phyloP scores from a whole-genome alignment of 2,329 filamentous ascomycete genomes.

The Hymenoscyphus occultus region DNA sequence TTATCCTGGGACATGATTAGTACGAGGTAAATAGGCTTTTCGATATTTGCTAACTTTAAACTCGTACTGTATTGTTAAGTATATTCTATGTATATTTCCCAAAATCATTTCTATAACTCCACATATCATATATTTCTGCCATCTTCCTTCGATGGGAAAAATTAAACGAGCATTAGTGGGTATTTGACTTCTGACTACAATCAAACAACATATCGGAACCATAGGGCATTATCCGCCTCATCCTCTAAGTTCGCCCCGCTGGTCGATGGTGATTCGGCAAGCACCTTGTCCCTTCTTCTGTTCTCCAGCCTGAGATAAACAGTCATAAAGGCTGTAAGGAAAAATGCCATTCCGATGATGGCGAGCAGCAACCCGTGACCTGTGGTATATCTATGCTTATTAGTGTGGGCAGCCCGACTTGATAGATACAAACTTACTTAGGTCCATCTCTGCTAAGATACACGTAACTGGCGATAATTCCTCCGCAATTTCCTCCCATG shows the following conservation, averaged over 20 bases:
- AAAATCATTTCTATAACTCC: background rate
- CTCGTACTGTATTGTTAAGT: no score
- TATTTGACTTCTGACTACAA: no score
- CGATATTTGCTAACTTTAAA: background rate
- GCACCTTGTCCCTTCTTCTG: slow-evolving; percentile 44
- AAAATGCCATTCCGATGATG: slow-evolving; percentile 44
- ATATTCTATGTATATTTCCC: background rate
- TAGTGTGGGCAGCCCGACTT: background rate
- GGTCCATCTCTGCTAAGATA: slow-evolving; percentile 43
- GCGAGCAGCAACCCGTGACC: slow-evolving; percentile 48
- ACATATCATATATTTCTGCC: background rate
- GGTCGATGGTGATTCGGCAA: background rate
- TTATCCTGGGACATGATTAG: background rate
- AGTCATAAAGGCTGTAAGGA: slow-evolving; percentile 54
- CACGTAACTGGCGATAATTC: slow-evolving; percentile 51
- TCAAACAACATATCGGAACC: background rate
- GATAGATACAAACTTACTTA: slow-evolving; percentile 19
- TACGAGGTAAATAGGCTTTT: background rate
- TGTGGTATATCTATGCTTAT: slow-evolving; percentile 38
- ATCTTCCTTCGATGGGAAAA: background rate
- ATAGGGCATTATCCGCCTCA: background rate
- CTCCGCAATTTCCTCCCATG: slow-evolving; percentile 87
- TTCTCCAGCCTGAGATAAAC: slow-evolving; percentile 57
- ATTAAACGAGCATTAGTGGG: background rate
- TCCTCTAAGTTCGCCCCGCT: background rate